Evolutionary conservation across 2,329 filamentous ascomycete species (phyloP).

Genomic region (Hymenoscyphus linearis): DNA sequence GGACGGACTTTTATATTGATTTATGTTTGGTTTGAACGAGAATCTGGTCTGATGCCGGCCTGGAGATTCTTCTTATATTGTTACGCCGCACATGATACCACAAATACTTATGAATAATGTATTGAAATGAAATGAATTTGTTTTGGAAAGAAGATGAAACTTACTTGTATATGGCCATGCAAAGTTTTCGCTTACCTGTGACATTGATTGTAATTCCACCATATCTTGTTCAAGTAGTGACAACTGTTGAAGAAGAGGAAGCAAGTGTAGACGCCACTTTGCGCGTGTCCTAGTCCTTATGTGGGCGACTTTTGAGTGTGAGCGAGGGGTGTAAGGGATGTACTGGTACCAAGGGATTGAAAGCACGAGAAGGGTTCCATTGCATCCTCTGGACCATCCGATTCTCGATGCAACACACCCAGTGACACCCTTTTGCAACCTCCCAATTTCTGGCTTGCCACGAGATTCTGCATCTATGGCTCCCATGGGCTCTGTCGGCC

Average conservation of each 20-base stretch:
- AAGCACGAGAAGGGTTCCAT: slow-evolving; percentile 1
- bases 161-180: not conserved
- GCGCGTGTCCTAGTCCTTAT: not conserved
- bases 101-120: slow-evolving; percentile 2
- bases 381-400: not conserved
- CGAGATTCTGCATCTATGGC: not conserved
- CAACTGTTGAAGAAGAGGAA: not conserved
- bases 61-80: not conserved
- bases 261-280: slow-evolving; percentile 2
- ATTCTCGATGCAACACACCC: not conserved
- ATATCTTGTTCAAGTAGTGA: not conserved
- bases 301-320: not conserved
- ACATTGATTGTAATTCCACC: not conserved
- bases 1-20: slow-evolving; percentile 2
- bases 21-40: not conserved
- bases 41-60: not conserved
- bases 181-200: not conserved
- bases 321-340: slow-evolving; percentile 3
- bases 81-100: not conserved
- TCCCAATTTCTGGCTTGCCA: not conserved
- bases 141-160: not conserved
- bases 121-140: not conserved
- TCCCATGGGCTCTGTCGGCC: not conserved
- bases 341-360: slow-evolving; percentile 1
- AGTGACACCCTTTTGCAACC: not conserved